Conservation (phyloP, 1,284 basidiomycete genomes). For the Takashimella koratensis region DNA sequence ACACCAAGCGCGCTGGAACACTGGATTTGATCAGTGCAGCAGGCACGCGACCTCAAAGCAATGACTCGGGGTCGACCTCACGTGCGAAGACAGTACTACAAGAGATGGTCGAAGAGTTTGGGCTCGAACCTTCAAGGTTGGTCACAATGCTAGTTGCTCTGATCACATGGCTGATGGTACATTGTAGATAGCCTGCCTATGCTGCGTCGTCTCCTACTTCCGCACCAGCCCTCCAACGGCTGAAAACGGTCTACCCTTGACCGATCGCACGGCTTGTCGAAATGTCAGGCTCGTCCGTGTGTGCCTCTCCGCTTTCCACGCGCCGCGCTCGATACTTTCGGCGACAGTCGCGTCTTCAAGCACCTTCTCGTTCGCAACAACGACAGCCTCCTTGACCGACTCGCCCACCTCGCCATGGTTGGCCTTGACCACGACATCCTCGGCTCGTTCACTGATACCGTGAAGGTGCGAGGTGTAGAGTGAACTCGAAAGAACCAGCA, state of each 20-base stretch:
- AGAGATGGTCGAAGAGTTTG: conserved; percentile 30
- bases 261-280: conserved; percentile 69
- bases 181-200: too few relatives aligned
- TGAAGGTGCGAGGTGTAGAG: conserved; percentile 71
- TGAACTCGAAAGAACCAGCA: conserved; percentile 66
- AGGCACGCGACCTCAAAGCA: too few relatives aligned
- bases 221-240: conserved; percentile 8
- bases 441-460: conserved; percentile 60
- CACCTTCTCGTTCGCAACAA: conserved; percentile 59
- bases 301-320: conserved; percentile 54
- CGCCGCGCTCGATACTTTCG: conserved; percentile 53
- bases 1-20: neutral
- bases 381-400: conserved; percentile 29
- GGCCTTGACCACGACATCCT: conserved; percentile 49
- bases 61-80: too few relatives aligned
- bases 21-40: too few relatives aligned
- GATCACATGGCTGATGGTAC: too few relatives aligned
- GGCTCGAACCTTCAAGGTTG: conserved; percentile 9
- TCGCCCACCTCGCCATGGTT: conserved; percentile 14
- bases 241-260: conserved; percentile 39
- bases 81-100: conserved; percentile 22
- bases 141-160: too few relatives aligned
- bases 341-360: conserved; percentile 51
- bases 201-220: too few relatives aligned
- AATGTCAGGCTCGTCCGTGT: conserved; percentile 81